phyloP scores from a whole-genome alignment of 306 rosid genomes.

The Trifolium repens region DNA sequence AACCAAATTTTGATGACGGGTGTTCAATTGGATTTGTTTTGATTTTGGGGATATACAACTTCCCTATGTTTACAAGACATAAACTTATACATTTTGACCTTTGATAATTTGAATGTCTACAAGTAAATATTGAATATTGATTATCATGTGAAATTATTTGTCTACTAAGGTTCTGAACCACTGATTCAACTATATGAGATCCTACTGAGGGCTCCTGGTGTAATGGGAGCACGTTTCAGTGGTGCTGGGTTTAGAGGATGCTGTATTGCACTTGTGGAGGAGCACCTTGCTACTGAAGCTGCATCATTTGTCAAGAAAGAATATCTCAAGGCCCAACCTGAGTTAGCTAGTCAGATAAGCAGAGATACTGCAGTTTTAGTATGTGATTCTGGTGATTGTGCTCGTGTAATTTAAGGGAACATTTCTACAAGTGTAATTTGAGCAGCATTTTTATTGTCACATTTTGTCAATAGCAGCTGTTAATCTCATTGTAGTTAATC shows the following conservation, averaged over 20 bases:
- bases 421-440: constrained; percentile 56
- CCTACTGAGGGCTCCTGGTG: constrained; percentile 82
- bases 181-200: constrained; percentile 79
- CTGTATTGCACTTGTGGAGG: constrained; percentile 85
- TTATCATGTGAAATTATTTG: constrained; percentile 35
- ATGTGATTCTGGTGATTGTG: constrained; percentile 77
- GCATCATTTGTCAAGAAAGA: constrained; percentile 71
- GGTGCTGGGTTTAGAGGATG: constrained; percentile 99
- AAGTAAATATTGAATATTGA: constrained; percentile 20
- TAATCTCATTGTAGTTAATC: constrained; percentile 13
- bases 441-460: background rate
- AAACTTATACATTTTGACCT: constrained; percentile 15
- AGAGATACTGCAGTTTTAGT: constrained; percentile 57
- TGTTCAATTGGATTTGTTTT: constrained; percentile 26
- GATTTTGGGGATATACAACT: background rate
- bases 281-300: constrained; percentile 68
- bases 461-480: background rate
- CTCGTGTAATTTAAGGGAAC: constrained; percentile 58
- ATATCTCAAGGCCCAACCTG: constrained; percentile 67
- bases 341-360: constrained; percentile 54
- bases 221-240: constrained; percentile 87
- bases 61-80: background rate
- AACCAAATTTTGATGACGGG: constrained; percentile 1
- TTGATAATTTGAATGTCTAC: constrained; percentile 24
- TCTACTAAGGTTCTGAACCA: constrained; percentile 70